Percentiles rank a stretch among this genome's conserved stretches.
Conservation (phyloP, 768 basidiomycete genomes). For the Boletus edulis region DNA sequence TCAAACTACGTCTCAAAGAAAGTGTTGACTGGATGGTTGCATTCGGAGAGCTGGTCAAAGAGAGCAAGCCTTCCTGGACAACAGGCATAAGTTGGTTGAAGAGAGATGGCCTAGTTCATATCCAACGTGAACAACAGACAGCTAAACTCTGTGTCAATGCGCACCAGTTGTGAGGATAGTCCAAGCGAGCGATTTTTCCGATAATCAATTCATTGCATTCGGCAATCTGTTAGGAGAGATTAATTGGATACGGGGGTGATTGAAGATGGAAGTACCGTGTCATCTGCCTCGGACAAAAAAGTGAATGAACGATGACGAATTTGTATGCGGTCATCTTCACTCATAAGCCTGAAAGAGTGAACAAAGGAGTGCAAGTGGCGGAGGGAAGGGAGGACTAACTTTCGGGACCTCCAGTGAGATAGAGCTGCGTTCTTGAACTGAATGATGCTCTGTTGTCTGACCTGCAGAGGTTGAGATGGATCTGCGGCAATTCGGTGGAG, state of each 20-base stretch:
- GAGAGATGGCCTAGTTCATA: slow-evolving; percentile 21
- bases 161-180: slow-evolving; percentile 75
- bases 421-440: slow-evolving; percentile 84
- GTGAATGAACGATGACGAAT: slow-evolving; percentile 64
- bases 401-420: slow-evolving; percentile 75
- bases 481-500: slow-evolving; percentile 73
- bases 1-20: slow-evolving; percentile 56
- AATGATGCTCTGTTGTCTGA: slow-evolving; percentile 81
- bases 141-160: slow-evolving; percentile 10
- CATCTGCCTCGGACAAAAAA: slow-evolving; percentile 76
- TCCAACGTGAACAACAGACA: not conserved
- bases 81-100: slow-evolving; percentile 44
- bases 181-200: slow-evolving; percentile 72
- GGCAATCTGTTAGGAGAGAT: slow-evolving; percentile 48
- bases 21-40: slow-evolving; percentile 46
- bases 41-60: slow-evolving; percentile 42
- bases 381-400: slow-evolving; percentile 41
- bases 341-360: slow-evolving; percentile 51
- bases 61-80: slow-evolving; percentile 53
- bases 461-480: slow-evolving; percentile 52
- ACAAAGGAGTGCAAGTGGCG: slow-evolving; percentile 6
- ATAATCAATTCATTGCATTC: slow-evolving; percentile 74
- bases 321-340: slow-evolving; percentile 61
- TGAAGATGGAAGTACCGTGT: slow-evolving; percentile 51
- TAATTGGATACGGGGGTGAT: not conserved